phyloP scores from a whole-genome alignment of 2,329 filamentous ascomycete species.

The Massarina eburnea region DNA sequence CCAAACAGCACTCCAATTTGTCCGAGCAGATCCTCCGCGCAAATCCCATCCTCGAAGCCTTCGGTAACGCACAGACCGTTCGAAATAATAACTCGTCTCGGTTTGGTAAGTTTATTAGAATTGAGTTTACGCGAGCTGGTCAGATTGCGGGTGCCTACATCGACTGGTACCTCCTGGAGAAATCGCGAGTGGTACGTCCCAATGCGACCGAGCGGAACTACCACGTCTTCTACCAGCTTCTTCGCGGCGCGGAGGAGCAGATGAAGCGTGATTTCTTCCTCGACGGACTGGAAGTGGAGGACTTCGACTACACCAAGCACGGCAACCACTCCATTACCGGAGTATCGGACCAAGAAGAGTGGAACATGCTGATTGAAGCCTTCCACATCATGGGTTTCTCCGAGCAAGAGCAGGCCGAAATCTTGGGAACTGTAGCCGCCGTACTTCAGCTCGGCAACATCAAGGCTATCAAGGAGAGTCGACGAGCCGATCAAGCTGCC shows the following conservation, averaged over 20 bases:
- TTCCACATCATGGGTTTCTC: conserved; percentile 94
- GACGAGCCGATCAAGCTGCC: conserved; percentile 86
- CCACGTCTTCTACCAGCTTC: conserved; percentile 94
- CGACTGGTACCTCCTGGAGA: conserved; percentile 97
- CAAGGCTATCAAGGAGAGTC: conserved; percentile 83
- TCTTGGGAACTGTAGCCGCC: conserved; percentile 84
- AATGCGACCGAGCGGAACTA: conserved; percentile 92
- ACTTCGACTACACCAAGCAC: conserved; percentile 88
- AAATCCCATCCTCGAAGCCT: conserved; percentile 96
- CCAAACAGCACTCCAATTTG: conserved; percentile 74
- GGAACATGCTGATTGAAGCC: conserved; percentile 85
- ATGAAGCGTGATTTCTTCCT: conserved; percentile 79
- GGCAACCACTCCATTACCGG: conserved; percentile 91
- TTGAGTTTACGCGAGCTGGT: conserved; percentile 85
- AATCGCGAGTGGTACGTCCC: conserved; percentile 91
- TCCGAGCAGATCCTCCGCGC: conserved; percentile 95
- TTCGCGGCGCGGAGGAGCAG: conserved; percentile 75
- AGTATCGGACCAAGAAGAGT: conserved; percentile 87
- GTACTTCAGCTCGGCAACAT: conserved; percentile 95
- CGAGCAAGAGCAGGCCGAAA: conserved; percentile 77
- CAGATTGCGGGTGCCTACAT: conserved; percentile 96
- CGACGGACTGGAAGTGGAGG: conserved; percentile 71
- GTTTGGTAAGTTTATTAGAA: conserved; percentile 98
- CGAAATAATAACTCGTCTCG: conserved; percentile 98
- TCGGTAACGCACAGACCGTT: conserved; percentile 97